A percentile compares a stretch with the other conserved stretches of the same genome.
phyloP scores from a whole-genome alignment of 495 filamentous ascomycete species.

The Tuber magnatum region DNA sequence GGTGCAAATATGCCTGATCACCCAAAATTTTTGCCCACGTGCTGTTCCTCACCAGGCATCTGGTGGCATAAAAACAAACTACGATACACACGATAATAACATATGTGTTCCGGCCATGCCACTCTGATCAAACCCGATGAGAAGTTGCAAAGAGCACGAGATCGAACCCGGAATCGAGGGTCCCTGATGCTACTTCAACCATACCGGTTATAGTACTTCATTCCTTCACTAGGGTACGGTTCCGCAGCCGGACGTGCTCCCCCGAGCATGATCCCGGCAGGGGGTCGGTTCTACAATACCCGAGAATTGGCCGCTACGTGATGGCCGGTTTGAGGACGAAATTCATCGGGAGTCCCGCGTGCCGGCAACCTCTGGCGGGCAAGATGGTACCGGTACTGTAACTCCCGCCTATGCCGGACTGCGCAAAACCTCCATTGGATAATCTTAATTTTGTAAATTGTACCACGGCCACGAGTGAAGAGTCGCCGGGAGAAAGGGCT shows the following conservation, averaged over 20 bases:
- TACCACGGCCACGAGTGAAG: not conserved
- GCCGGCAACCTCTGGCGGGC: not conserved
- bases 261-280: not conserved
- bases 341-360: no score
- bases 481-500: not conserved
- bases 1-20: no score
- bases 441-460: not conserved
- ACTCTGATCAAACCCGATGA: no score
- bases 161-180: not conserved
- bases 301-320: not conserved
- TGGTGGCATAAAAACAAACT: no score
- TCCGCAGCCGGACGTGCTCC: not conserved
- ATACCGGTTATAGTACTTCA: no score
- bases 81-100: no score
- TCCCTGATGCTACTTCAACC: not conserved
- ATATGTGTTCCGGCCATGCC: no score
- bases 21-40: no score
- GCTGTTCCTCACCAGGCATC: no score
- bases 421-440: not conserved
- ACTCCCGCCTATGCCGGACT: not conserved
- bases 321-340: not conserved
- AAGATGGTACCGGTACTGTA: no score
- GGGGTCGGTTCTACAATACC: not conserved
- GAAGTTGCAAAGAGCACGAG: not conserved
- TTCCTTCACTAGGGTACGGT: not conserved